Base-by-base conservation (phyloP, 495 filamentous ascomycete species). In the Bacidia rubella region DNA sequence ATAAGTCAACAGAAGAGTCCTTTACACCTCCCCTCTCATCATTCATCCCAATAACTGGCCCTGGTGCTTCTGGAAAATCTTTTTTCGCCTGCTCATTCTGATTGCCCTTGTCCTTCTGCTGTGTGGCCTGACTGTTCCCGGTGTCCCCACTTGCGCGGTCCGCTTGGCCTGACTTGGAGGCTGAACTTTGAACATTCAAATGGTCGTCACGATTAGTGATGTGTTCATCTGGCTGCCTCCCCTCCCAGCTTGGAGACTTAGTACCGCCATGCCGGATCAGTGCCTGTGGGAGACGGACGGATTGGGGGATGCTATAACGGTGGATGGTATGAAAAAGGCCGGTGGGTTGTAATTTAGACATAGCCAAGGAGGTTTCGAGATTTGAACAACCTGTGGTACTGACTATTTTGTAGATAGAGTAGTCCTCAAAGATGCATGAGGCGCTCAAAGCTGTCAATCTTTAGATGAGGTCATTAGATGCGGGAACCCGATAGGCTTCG, bases 31-130 rank as follows among this genome's bases (percentile, higher is more conserved):
- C 76, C 48, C 77, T 72, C 62, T 85, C 81, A 68, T 85, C 82
- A 61, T 83, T 80, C 78, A 83, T 83, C 20, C 82, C 82, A 64
- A 85, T 78, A 2, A 82, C 68, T 1, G 77, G 74, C 56, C 74
- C 74, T 10, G 82, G 82, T 11, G 80, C 79, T 52, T 81, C 74
- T 0, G 81, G 82, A 61, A 77, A 67, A 48, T 83, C 82, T 58
- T 75, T 59, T 66, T 84, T 81, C 9, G 75, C 76, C 60, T 77
- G 72, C 54, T 65, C 55, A 24, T 66, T 72, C 51, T 69, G 65
- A 41, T 73, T 66, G 17, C 55, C 47, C 26, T 64, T 65, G 53
- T 73, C 74, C 49, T 67, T 68, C 57, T 74, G 58, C 21, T 67
- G 70, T 5, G 64, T 71, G 19, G 63, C 74, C 29, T 69, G 56